Percentiles rank a stretch among this genome's conserved stretches.
Conservation (phyloP, 1,284 basidiomycete genomes). For the Sporisorium graminicola region DNA sequence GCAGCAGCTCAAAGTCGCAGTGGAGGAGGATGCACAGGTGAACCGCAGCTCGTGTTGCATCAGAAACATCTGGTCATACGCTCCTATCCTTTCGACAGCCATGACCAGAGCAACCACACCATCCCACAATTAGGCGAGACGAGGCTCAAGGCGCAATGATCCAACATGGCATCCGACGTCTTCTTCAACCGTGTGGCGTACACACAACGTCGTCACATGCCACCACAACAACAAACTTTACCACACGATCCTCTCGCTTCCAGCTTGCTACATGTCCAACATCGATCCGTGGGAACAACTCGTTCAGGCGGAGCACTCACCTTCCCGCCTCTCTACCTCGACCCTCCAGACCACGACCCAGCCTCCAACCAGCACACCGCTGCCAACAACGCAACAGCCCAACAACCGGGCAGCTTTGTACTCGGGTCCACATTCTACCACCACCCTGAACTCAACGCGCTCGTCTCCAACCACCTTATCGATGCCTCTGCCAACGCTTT, state of each 20-base stretch:
- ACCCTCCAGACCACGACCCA: slow-evolving; percentile 35
- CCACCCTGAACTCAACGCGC: slow-evolving; percentile 44
- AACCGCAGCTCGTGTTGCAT: no score
- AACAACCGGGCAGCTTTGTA: slow-evolving; percentile 35
- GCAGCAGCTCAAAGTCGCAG: no score
- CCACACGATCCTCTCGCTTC: slow-evolving; percentile 15
- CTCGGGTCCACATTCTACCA: slow-evolving; percentile 54
- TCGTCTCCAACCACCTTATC: slow-evolving; percentile 44
- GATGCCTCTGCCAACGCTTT: slow-evolving; percentile 34
- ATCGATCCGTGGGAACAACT: slow-evolving; percentile 25
- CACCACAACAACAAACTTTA: slow-evolving; percentile 9
- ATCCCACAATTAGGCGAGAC: neutral
- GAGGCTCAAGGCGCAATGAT: slow-evolving; percentile 2
- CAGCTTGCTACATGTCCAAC: neutral
- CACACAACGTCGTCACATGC: slow-evolving; percentile 23
- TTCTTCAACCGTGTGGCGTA: slow-evolving; percentile 42
- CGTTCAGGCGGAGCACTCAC: slow-evolving; percentile 38
- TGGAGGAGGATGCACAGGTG: no score
- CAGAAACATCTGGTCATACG: no score
- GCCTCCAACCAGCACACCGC: slow-evolving; percentile 14
- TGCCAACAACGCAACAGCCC: slow-evolving; percentile 2
- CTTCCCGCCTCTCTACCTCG: slow-evolving; percentile 55
- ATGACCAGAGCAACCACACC: neutral
- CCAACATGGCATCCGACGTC: slow-evolving; percentile 48
- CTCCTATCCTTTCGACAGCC: no score